These are phyloP conservation scores for Galerina marginata DNA, from an alignment of 768 basidiomycete species.

Conservation along the genomic window DNA sequence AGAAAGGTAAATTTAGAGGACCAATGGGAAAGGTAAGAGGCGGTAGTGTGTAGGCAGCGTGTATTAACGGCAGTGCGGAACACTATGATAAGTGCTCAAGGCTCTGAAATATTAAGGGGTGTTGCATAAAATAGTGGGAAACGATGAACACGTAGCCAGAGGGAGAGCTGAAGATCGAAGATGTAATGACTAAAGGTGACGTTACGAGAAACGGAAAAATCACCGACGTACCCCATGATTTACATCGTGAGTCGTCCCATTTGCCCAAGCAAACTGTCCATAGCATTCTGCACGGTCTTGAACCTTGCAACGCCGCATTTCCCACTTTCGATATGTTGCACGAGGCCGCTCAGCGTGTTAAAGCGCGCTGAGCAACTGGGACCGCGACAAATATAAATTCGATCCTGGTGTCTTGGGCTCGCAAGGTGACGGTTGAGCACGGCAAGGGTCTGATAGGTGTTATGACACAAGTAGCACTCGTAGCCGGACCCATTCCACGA, in stretches of 20 bases:
- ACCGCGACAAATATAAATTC: constrained; percentile 60
- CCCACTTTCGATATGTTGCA: constrained; percentile 71
- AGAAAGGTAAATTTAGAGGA: too few relatives aligned
- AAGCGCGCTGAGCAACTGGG: constrained; percentile 49
- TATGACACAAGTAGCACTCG: constrained; percentile 71
- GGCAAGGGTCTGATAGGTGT: constrained; percentile 40
- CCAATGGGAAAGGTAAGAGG: too few relatives aligned
- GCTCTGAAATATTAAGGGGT: too few relatives aligned
- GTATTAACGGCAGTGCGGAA: too few relatives aligned
- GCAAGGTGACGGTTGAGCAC: constrained; percentile 66
- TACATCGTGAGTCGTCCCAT: constrained; percentile 22
- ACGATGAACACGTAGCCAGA: too few relatives aligned
- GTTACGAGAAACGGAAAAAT: too few relatives aligned
- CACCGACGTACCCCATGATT: too few relatives aligned
- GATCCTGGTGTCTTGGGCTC: constrained; percentile 62
- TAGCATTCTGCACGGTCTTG: constrained; percentile 35
- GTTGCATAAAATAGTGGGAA: too few relatives aligned
- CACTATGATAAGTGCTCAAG: too few relatives aligned
- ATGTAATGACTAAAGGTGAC: too few relatives aligned
- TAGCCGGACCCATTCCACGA: constrained; percentile 54
- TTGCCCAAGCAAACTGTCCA: constrained; percentile 27
- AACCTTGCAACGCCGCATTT: constrained; percentile 60
- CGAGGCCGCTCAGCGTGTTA: constrained; percentile 59
- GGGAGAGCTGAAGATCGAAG: too few relatives aligned
- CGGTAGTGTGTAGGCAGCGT: too few relatives aligned